A percentile compares a stretch with the other conserved stretches of the same genome.
Conservation (phyloP, 2,329 filamentous ascomycete genomes). For the Bipolaris sorokiniana region DNA sequence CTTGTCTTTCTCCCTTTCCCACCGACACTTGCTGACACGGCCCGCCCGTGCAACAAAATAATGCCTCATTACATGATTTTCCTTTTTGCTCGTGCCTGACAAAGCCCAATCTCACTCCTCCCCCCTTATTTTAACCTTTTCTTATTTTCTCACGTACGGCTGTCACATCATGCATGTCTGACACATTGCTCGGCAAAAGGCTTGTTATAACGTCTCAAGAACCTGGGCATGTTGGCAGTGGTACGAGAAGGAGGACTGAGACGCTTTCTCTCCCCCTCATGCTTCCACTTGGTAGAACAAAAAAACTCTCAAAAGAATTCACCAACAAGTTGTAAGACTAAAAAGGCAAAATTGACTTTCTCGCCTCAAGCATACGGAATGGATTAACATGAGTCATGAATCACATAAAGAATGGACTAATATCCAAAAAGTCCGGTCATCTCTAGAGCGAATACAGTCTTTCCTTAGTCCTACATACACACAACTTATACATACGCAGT, state of each 20-base stretch:
- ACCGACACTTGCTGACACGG: neutral
- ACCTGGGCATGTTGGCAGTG: too few relatives aligned
- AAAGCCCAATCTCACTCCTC: neutral
- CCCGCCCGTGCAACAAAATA: neutral
- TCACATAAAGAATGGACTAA: neutral
- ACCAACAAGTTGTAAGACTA: too few relatives aligned
- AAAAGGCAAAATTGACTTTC: too few relatives aligned
- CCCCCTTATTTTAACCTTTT: neutral
- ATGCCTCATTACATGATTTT: neutral
- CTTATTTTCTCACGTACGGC: neutral
- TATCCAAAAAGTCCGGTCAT: neutral
- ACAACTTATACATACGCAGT: constrained; percentile 8
- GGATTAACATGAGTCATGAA: too few relatives aligned
- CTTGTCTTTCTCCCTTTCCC: neutral
- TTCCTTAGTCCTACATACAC: constrained; percentile 21
- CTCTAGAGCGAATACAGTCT: neutral
- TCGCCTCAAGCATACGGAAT: too few relatives aligned
- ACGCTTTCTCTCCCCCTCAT: neutral
- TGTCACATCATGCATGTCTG: neutral
- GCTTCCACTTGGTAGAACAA: too few relatives aligned
- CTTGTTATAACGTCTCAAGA: neutral
- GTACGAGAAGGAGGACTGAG: neutral
- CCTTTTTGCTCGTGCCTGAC: neutral
- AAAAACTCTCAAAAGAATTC: too few relatives aligned
- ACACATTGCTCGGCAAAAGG: neutral